Evolutionary conservation across 2,329 filamentous ascomycete species (phyloP), one percentile per base, ranked within the genome.

Genomic region (Byssothecium circinans): DNA sequence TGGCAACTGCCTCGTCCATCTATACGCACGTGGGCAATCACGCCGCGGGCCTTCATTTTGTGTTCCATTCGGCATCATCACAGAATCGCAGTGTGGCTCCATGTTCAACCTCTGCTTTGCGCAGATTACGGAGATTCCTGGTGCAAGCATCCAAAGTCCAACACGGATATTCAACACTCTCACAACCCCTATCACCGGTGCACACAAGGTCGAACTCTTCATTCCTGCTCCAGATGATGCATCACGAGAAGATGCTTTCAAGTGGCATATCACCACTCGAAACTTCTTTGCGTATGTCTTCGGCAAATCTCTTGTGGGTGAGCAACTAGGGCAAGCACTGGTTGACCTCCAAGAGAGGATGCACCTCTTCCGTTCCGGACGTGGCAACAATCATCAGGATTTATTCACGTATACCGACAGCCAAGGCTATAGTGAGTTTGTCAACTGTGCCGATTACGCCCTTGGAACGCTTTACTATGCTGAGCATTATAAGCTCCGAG

Each of bases 251-350:
- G 78, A 84, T 50, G 74, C 80, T 0, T 81, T 83, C 56, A 68
- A 75, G 30, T 86, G 86, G 65, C 85, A 89, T 58, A 64, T 89
- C 4, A 81, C 84, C 1, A 88, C 83, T 2, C 80, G 88, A 12
- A 92, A 92, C 61, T 82, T 90, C 57, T 86, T 91, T 49, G 88
- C 88, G 3, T 91, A 85, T 75, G 67, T 88, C 1, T 79, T 82
- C 47, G 75, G 81, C 2, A 80, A 80, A 50, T 82, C 88, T 0
- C 64, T 91, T 27, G 87, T 90, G 1, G 88, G 87, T 5, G 73
- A 78, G 29, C 78, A 81, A 43, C 77, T 94, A 15, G 87, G 88
- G 1, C 70, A 71, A 17, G 79, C 87, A 0, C 71, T 91, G 8
- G 78, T 86, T 12, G 76, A 78, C 19, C 75, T 92, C n/a, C 74